Conservation (phyloP, 2,329 filamentous ascomycete species). For the Sclerotinia sclerotiorum region DNA sequence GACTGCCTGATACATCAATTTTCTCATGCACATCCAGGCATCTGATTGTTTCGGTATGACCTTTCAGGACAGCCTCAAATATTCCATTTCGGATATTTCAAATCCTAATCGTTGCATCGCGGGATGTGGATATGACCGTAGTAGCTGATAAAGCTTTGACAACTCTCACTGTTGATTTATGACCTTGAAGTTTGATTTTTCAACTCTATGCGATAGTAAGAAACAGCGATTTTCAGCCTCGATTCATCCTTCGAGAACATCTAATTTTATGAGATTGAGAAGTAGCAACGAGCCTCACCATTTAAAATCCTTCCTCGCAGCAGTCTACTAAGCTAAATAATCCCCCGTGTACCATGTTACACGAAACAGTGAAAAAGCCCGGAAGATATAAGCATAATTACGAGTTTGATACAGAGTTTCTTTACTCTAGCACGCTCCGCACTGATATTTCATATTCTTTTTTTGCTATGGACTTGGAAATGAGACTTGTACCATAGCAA, state of each 20-base stretch:
- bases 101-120: conserved; percentile 20
- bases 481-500: background rate
- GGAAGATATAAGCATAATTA: background rate
- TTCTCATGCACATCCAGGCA: conserved; percentile 46
- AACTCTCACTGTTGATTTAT: background rate
- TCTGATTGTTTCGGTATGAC: conserved; percentile 16
- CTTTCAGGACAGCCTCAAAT: conserved; percentile 18
- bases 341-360: background rate
- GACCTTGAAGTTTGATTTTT: background rate
- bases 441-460: background rate
- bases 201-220: background rate
- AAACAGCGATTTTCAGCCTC: background rate
- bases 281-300: background rate
- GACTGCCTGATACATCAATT: conserved; percentile 89
- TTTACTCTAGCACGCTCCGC: background rate
- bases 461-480: background rate
- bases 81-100: conserved; percentile 23
- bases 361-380: background rate
- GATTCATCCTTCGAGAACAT: background rate
- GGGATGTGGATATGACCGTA: conserved; percentile 21
- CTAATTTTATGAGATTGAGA: background rate
- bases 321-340: background rate
- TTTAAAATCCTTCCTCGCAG: background rate
- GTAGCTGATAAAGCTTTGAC: conserved; percentile 4
- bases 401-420: background rate